Percentiles rank a stretch among this genome's conserved stretches.
phyloP scores from a whole-genome alignment of 768 basidiomycete genomes.

The Imleria badia region DNA sequence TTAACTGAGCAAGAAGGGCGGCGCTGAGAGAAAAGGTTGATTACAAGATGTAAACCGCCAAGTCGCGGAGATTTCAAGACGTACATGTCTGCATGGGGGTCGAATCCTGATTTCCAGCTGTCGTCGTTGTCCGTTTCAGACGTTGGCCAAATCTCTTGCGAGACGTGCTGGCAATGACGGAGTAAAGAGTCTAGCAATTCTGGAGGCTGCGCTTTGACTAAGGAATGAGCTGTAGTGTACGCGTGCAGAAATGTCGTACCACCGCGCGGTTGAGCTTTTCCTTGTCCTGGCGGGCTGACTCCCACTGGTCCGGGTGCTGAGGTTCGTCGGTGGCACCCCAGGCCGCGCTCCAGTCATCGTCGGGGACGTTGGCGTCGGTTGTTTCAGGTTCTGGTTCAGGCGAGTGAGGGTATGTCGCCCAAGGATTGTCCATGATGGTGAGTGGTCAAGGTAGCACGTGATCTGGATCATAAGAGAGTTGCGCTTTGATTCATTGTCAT shows the following conservation, averaged over 20 bases:
- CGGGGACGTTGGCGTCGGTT: conserved; percentile 47
- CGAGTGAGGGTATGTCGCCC: no score
- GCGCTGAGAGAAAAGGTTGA: conserved; percentile 34
- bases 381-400: conserved; percentile 11
- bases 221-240: conserved; percentile 18
- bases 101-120: conserved; percentile 43
- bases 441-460: conserved; percentile 17
- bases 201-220: conserved; percentile 53
- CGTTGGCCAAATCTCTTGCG: conserved; percentile 53
- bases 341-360: conserved; percentile 39
- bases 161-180: conserved; percentile 50
- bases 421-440: conserved; percentile 67
- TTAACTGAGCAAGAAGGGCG: conserved; percentile 39
- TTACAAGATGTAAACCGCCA: not conserved
- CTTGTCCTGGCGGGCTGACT: conserved; percentile 55
- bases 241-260: conserved; percentile 43
- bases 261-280: conserved; percentile 60
- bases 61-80: conserved; percentile 22
- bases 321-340: conserved; percentile 37
- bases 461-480: conserved; percentile 1
- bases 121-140: conserved; percentile 26
- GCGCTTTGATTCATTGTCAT: conserved; percentile 1
- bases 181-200: conserved; percentile 61
- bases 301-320: conserved; percentile 61
- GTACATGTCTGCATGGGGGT: conserved; percentile 61